Evolutionary conservation across 495 filamentous ascomycete species (phyloP).

Genomic region (Hypoxylon lenormandii): DNA sequence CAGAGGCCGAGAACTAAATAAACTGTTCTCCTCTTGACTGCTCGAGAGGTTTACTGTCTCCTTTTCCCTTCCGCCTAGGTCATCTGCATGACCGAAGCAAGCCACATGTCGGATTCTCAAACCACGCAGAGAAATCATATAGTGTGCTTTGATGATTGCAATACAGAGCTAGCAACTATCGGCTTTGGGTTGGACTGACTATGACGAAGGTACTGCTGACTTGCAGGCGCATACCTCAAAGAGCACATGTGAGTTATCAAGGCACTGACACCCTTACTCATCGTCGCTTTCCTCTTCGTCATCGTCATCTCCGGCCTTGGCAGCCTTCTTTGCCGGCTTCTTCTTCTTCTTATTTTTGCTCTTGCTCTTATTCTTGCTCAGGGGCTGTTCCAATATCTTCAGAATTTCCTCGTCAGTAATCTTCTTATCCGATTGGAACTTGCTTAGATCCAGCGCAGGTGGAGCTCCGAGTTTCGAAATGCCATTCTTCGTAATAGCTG

Average conservation of each 20-base stretch:
- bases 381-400: slow-evolving; percentile 87
- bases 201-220: slow-evolving; percentile 14
- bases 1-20: slow-evolving; percentile 25
- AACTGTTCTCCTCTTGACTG: slow-evolving; percentile 11
- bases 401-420: slow-evolving; percentile 94
- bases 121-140: slow-evolving; percentile 22
- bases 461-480: slow-evolving; percentile 84
- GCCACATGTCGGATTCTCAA: slow-evolving; percentile 11
- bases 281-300: slow-evolving; percentile 57
- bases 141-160: slow-evolving; percentile 11
- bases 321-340: slow-evolving; percentile 75
- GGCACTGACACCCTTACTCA: slow-evolving; percentile 48
- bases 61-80: slow-evolving; percentile 20
- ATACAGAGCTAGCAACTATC: slow-evolving; percentile 3
- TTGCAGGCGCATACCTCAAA: slow-evolving; percentile 10
- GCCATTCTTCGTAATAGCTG: slow-evolving; percentile 98
- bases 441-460: slow-evolving; percentile 75
- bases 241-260: slow-evolving; percentile 1
- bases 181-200: slow-evolving; percentile 4
- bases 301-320: slow-evolving; percentile 48
- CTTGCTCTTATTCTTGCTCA: slow-evolving; percentile 77
- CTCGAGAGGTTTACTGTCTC: slow-evolving; percentile 9
- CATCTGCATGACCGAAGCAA: slow-evolving; percentile 14
- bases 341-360: slow-evolving; percentile 96
- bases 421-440: slow-evolving; percentile 95